Base-by-base conservation (phyloP, 805 yeast species). In the Starmera caribaea region DNA sequence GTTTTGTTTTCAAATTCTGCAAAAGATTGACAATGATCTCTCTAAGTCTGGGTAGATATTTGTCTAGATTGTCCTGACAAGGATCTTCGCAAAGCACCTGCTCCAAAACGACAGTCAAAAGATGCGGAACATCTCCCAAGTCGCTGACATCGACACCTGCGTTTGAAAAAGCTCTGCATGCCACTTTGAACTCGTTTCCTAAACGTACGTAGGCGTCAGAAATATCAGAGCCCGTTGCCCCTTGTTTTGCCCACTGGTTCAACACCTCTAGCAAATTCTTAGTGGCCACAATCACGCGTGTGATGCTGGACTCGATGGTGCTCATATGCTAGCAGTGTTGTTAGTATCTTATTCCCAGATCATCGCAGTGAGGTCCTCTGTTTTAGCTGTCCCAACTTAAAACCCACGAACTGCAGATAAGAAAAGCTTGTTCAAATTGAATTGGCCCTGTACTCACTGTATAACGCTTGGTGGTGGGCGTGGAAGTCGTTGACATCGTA, bases 181-280 rank as follows among this genome's bases (percentile, higher is more conserved):
- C 85, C 3, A 84, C 76, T 49, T 90, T 79, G 67, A 88, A 92
- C 59, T 90, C 97, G 54, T 89, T 92, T 1, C 98, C 98, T 26
- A 92, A 71, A 47, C 77, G 81, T 13, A 92, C 98, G 57, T 87
- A 92, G 3, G 88, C 83, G 51, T 88, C 86, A 2, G 96, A 86
- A 3, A 92, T 97, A 45, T 76, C 85, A 41, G 75, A 74, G 35
- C 89, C 97, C 17, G 80, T 71, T 6, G 86, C 88, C n/a, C 73
- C 69, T 16, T 75, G 76, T 44, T 76, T 70, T 1, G 97, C 89
- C 99, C 99, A 92, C 44, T 78, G 85, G 0, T 94, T 86, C 38
- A 92, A 64, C 14, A 85, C 73, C 51, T 86, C 95, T n/a, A 92
- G 66, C 11, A 90, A 66, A 42, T 85, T 88, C 52, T 90, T 90